Percentiles rank a stretch among this genome's conserved stretches.
Evolutionary conservation across 495 filamentous ascomycete genomes (phyloP).

Genomic region (Penicillium fimorum): DNA sequence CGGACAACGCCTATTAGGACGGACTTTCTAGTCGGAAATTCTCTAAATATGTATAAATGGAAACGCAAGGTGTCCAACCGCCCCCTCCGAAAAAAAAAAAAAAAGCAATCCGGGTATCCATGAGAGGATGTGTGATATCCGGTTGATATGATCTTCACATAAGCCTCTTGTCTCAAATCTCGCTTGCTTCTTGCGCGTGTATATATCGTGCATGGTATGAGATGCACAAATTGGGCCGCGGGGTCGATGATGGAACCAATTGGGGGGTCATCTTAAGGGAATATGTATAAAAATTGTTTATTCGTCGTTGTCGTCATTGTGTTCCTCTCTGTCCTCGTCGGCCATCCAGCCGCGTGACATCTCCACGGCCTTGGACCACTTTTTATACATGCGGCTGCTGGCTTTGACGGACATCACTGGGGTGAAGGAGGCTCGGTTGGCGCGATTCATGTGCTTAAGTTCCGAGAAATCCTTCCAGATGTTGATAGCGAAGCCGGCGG

Average conservation of each 20-base stretch:
- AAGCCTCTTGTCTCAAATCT: slow-evolving; percentile 1
- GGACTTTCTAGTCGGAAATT: slow-evolving; percentile 21
- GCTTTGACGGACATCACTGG: slow-evolving; percentile 61
- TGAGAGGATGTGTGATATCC: slow-evolving; percentile 9
- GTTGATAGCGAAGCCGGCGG: slow-evolving; percentile 81
- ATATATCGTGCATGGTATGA: not conserved
- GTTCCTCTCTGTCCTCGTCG: slow-evolving; percentile 35
- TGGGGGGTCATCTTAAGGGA: slow-evolving; percentile 8
- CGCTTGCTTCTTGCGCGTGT: not conserved
- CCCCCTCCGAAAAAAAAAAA: slow-evolving; percentile 7
- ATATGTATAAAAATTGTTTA: slow-evolving; percentile 18
- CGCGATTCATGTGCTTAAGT: slow-evolving; percentile 72
- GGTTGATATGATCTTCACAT: slow-evolving; percentile 6
- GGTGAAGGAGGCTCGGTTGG: slow-evolving; percentile 70
- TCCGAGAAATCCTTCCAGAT: slow-evolving; percentile 82
- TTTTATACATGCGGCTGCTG: slow-evolving; percentile 67
- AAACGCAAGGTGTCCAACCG: slow-evolving; percentile 17
- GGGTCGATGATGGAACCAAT: slow-evolving; percentile 9
- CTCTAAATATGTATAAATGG: slow-evolving; percentile 29
- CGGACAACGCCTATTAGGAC: slow-evolving; percentile 22
- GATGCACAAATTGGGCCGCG: not conserved
- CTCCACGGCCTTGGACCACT: slow-evolving; percentile 84
- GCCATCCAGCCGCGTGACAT: slow-evolving; percentile 86
- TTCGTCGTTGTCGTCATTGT: slow-evolving; percentile 32
- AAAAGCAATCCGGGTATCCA: slow-evolving; percentile 3